Conservation (phyloP, 140 eudicot species). For the Oenanthe javanica region DNA sequence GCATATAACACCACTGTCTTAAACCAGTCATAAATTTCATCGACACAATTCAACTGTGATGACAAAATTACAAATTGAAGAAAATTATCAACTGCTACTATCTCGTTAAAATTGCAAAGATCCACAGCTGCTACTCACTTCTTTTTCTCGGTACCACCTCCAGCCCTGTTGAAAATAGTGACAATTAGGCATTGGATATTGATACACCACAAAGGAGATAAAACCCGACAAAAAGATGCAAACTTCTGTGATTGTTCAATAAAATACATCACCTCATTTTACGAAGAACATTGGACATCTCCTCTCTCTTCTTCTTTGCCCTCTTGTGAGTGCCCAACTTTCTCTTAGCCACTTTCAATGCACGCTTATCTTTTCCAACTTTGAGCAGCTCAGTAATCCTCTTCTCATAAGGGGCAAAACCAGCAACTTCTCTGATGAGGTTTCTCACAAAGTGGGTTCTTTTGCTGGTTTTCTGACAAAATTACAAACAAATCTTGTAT, state of each 20-base stretch:
- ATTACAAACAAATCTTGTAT: background rate
- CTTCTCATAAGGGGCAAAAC: constrained; percentile 54
- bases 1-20: background rate
- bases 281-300: constrained; percentile 56
- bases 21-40: background rate
- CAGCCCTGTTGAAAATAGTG: constrained; percentile 30
- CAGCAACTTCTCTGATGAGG: constrained; percentile 56
- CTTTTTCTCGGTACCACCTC: constrained; percentile 70
- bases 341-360: constrained; percentile 55
- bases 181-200: background rate
- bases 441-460: constrained; percentile 42
- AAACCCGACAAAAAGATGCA: background rate
- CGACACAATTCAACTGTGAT: background rate
- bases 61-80: constrained; percentile 5
- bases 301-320: constrained; percentile 63
- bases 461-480: constrained; percentile 44
- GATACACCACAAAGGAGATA: background rate
- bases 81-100: background rate
- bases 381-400: constrained; percentile 55
- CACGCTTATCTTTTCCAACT: constrained; percentile 66
- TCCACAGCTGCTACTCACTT: constrained; percentile 25
- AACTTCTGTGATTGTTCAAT: background rate
- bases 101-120: background rate
- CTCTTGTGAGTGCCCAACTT: constrained; percentile 66
- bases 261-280: constrained; percentile 41